Evolutionary conservation across 495 filamentous ascomycete genomes (phyloP), one percentile per base, ranked within the genome.

Genomic region (Trichoderma erinaceum): DNA sequence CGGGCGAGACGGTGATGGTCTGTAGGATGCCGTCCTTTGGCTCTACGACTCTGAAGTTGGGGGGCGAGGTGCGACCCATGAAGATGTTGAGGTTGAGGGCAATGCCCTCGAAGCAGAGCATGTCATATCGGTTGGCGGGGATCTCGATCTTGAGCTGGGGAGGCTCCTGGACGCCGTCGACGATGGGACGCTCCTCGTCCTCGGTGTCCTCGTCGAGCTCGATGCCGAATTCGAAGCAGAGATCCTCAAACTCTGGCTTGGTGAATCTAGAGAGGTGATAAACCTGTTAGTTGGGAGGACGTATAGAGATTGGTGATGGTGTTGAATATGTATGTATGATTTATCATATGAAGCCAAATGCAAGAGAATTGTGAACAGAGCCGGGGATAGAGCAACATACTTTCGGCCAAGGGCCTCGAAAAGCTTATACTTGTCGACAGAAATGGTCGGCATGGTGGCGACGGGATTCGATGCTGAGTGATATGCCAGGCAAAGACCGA

Each of bases 211-310:
- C 92, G 79, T 99, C 95, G 70, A 99, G 87, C 77, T 99, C 95
- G 74, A 99, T 96, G 67, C 93, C 95, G 76, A 97, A 99, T 71
- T 99, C 95, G 85, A 99, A 99, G 77, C 95, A 99, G 71, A 99
- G 82, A 74, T 96, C 89, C 75, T 99, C 94, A 76, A 99, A 98
- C 75, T 94, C 91, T 70, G 97, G 87, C 72, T 90, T 91, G 58
- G 93, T 97, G 77, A 92, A 97, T 35, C 90, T 93, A 70, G 5
- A 25, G 1, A 48, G 7, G 65, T 38, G 35, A 5, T 43, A 48
- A 7, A 11, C 0, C 15, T 65, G 63, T 41, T 65, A 35, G 63
- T 65, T 18, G 13, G n/a, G 35, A 0, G 3, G 8, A 0, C 35
- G 35, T 56, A 16, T 32, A 10, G 43, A 43, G 12, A 25, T 43